A percentile compares a stretch with the other conserved stretches of the same genome.
Conservation (phyloP, 2,329 filamentous ascomycete genomes). For the Penicillium sp. region DNA sequence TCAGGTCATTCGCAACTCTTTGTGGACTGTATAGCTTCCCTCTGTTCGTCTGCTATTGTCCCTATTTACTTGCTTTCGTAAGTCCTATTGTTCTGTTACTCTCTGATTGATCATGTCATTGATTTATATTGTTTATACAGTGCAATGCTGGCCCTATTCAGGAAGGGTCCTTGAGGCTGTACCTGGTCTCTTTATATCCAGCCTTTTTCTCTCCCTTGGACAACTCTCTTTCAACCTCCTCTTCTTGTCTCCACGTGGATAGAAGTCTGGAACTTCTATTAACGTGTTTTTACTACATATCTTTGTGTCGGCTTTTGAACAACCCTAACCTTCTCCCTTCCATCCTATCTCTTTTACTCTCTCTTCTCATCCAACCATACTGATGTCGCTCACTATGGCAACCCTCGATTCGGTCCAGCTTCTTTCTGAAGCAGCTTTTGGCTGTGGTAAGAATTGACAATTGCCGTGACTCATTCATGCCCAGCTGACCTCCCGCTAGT, state of each 20-base stretch:
- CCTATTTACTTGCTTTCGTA: constrained; percentile 3
- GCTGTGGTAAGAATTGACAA: constrained; percentile 38
- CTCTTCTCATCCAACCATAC: neutral
- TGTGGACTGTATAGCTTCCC: constrained; percentile 1
- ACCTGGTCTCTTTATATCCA: constrained; percentile 12
- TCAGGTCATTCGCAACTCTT: neutral
- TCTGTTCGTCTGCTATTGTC: constrained; percentile 2
- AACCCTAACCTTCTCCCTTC: neutral
- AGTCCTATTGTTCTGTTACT: neutral
- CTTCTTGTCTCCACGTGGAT: constrained; percentile 3
- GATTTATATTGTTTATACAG: constrained; percentile 3
- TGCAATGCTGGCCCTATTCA: constrained; percentile 24
- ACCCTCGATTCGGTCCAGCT: constrained; percentile 35
- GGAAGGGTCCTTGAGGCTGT: constrained; percentile 23
- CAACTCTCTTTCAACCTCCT: neutral
- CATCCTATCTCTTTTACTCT: neutral
- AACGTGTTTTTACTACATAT: neutral
- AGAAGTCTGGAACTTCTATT: constrained; percentile 11
- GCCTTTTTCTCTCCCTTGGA: constrained; percentile 4
- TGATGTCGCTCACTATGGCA: constrained; percentile 28
- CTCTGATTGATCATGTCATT: neutral
- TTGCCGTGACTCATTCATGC: neutral
- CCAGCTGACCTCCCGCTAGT: constrained; percentile 32
- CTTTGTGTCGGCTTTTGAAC: neutral
- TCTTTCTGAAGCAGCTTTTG: constrained; percentile 42